These are phyloP conservation scores for Scedosporium dehoogii DNA, from an alignment of 2,329 filamentous ascomycete genomes.

Conservation along the genomic window DNA sequence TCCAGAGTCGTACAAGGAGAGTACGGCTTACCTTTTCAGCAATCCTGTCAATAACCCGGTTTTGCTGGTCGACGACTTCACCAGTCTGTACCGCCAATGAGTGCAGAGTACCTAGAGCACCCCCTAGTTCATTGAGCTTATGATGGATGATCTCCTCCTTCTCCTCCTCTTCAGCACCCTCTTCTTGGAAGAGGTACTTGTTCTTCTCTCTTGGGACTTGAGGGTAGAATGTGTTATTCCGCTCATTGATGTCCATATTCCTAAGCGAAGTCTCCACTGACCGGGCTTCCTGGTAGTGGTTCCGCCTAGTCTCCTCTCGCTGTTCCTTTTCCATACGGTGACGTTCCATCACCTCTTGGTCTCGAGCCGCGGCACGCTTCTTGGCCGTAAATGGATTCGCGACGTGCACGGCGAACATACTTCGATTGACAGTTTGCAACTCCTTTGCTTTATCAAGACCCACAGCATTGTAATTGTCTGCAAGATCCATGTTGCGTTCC, in stretches of 20 bases:
- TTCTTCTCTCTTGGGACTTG: background rate
- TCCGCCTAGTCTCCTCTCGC: conserved; percentile 48
- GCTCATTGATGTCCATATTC: background rate
- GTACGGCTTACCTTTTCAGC: conserved; percentile 55
- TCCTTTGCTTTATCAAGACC: conserved; percentile 75
- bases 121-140: conserved; percentile 31
- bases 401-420: conserved; percentile 83
- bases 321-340: conserved; percentile 56
- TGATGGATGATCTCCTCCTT: conserved; percentile 46
- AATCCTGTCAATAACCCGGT: conserved; percentile 65
- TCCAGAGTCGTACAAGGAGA: background rate
- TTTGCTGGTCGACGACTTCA: conserved; percentile 63
- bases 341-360: conserved; percentile 60
- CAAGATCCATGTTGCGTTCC: conserved; percentile 72
- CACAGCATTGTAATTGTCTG: conserved; percentile 63
- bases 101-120: too few species aligned
- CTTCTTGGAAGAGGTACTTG: conserved; percentile 74
- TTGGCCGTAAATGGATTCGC: conserved; percentile 67
- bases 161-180: conserved; percentile 46
- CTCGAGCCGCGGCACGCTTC: conserved; percentile 51
- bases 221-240: background rate
- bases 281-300: conserved; percentile 12
- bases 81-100: too few species aligned
- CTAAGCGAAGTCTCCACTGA: background rate
- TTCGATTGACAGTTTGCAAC: conserved; percentile 74